These are phyloP conservation scores for Neoscytalidium dimidiatum DNA, from an alignment of 2,329 filamentous ascomycete species.

Conservation along the genomic window DNA sequence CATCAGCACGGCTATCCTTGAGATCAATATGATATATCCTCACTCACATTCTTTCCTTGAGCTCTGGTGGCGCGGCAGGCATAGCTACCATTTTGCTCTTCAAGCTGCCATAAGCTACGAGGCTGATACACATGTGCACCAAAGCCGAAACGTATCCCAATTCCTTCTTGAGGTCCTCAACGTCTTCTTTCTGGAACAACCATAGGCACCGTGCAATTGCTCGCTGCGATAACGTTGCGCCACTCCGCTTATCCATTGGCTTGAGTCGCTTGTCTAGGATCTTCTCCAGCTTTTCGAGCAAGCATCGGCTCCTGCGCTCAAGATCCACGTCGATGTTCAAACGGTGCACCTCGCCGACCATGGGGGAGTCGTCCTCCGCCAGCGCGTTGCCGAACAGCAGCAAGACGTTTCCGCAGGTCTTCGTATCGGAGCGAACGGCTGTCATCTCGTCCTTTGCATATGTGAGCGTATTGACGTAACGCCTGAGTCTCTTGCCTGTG, in stretches of 20 bases:
- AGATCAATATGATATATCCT: no score
- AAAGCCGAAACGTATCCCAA: not conserved
- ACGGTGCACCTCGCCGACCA: not conserved
- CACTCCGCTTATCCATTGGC: not conserved
- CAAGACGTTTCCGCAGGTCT: not conserved
- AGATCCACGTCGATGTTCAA: not conserved
- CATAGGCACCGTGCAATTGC: not conserved
- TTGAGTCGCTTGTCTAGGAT: not conserved
- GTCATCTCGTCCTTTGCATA: not conserved
- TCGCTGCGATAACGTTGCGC: not conserved
- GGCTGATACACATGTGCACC: not conserved
- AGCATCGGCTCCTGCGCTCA: not conserved
- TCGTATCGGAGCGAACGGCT: not conserved
- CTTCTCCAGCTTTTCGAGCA: not conserved
- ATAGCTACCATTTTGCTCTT: not conserved
- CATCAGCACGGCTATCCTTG: not conserved
- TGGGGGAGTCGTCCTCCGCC: not conserved
- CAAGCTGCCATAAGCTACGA: not conserved
- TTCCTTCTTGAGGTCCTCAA: not conserved
- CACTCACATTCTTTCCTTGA: not conserved
- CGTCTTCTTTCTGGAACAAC: not conserved
- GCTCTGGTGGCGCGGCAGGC: not conserved
- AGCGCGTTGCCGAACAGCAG: not conserved
- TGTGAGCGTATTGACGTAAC: not conserved
- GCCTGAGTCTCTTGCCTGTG: not conserved